A percentile compares a stretch with the other conserved stretches of the same genome.
Evolutionary conservation across 768 basidiomycete genomes (phyloP).

Genomic region (Leccinum boreale): DNA sequence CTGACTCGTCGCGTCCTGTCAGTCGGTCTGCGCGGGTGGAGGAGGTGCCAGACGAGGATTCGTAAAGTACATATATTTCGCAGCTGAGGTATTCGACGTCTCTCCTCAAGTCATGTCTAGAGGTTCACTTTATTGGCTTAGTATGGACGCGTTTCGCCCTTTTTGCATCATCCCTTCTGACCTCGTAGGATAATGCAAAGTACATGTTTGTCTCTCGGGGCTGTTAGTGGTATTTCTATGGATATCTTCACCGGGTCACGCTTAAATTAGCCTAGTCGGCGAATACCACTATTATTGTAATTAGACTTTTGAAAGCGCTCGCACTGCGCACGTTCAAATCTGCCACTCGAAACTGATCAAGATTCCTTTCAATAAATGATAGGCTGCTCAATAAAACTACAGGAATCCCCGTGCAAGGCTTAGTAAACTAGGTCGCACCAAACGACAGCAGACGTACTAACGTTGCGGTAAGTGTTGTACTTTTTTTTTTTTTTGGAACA

Average conservation of each 20-base stretch:
- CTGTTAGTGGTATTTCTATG: background rate
- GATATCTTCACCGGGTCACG: background rate
- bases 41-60: constrained; percentile 43
- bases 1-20: constrained; percentile 30
- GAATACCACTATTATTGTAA: background rate
- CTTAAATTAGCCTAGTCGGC: background rate
- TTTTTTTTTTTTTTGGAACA: too few relatives aligned
- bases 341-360: background rate
- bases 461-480: too few relatives aligned
- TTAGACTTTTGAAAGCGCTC: background rate
- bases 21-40: constrained; percentile 42
- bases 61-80: constrained; percentile 9
- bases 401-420: too few relatives aligned
- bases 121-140: background rate
- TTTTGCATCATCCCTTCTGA: constrained; percentile 38
- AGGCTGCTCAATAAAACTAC: too few relatives aligned
- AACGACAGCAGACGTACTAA: too few relatives aligned
- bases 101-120: background rate
- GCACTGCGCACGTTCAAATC: background rate
- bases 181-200: background rate
- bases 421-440: too few relatives aligned
- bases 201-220: background rate
- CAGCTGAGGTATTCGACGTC: background rate
- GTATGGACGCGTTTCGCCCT: background rate
- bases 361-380: background rate